Evolutionary conservation across 345 rosid species (phyloP).

Genomic region (Corchorus capsularis): DNA sequence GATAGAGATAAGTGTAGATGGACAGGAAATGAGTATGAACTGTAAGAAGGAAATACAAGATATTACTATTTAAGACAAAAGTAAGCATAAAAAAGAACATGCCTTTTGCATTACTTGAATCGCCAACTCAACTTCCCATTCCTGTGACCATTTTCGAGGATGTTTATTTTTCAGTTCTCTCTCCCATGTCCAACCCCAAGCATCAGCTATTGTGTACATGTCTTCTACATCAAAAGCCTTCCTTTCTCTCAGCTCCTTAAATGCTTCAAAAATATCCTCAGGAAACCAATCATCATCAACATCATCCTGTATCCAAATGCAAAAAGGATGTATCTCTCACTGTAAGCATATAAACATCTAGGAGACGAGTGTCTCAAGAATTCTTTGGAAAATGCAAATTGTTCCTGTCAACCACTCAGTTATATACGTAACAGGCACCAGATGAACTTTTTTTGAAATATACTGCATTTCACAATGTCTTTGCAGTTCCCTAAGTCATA

Average conservation of each 20-base stretch:
- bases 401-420: background rate
- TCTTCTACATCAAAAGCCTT: slow-evolving; percentile 75
- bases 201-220: slow-evolving; percentile 97
- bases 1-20: background rate
- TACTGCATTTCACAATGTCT: background rate
- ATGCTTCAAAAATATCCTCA: slow-evolving; percentile 77
- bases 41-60: background rate
- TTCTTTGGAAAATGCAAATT: background rate
- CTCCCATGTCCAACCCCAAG: slow-evolving; percentile 99
- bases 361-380: background rate
- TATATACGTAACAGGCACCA: background rate
- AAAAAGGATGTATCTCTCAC: background rate
- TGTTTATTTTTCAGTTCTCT: slow-evolving; percentile 65
- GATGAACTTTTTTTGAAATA: slow-evolving; percentile 3
- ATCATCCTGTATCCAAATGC: slow-evolving; percentile 58
- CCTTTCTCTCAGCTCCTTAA: slow-evolving; percentile 81
- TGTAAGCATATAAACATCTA: background rate
- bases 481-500: background rate
- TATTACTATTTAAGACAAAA: background rate
- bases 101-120: slow-evolving; percentile 77
- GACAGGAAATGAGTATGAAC: background rate
- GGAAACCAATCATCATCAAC: slow-evolving; percentile 95
- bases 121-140: slow-evolving; percentile 95
- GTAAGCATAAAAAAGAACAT: slow-evolving; percentile 27
- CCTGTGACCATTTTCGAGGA: slow-evolving; percentile 90